These are phyloP conservation scores for Phyllostachys edulis DNA, from an alignment of 176 grass and related monocot species.

Conservation along the genomic window DNA sequence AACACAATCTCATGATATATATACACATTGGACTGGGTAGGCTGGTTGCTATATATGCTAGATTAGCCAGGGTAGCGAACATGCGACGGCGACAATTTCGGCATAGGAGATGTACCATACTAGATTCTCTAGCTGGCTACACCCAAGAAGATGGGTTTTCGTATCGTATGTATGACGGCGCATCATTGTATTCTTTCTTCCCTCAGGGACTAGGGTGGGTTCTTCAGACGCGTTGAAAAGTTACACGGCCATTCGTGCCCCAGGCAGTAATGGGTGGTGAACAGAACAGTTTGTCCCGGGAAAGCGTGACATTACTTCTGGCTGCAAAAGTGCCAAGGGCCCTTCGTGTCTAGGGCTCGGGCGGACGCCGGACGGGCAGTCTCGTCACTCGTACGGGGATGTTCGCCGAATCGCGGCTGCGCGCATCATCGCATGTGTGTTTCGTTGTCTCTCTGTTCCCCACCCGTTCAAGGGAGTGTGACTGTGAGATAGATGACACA, in stretches of 20 bases:
- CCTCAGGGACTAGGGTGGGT: not conserved
- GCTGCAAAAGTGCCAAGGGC: not conserved
- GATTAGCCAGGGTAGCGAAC: not conserved
- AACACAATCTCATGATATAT: not conserved
- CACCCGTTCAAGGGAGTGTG: not conserved
- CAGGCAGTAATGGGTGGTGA: not conserved
- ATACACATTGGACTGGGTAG: not conserved
- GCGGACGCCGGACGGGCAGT: not conserved
- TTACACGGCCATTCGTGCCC: not conserved
- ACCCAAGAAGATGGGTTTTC: not conserved
- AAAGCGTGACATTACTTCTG: constrained; percentile 21
- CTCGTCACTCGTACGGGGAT: not conserved
- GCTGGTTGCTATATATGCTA: not conserved
- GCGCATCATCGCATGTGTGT: not conserved
- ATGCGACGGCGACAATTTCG: not conserved
- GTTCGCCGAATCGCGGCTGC: not conserved
- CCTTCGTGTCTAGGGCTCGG: not conserved
- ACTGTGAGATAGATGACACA: too few relatives aligned
- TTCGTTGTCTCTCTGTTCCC: not conserved
- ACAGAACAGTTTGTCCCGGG: not conserved
- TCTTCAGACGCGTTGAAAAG: not conserved
- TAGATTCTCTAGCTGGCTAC: constrained; percentile 12
- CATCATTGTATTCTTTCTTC: not conserved
- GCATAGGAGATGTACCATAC: not conserved
- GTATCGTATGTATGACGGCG: not conserved